Evolutionary conservation across 495 filamentous ascomycete genomes (phyloP), one percentile per base, ranked within the genome.

Genomic region (Penicillium waksmanii): DNA sequence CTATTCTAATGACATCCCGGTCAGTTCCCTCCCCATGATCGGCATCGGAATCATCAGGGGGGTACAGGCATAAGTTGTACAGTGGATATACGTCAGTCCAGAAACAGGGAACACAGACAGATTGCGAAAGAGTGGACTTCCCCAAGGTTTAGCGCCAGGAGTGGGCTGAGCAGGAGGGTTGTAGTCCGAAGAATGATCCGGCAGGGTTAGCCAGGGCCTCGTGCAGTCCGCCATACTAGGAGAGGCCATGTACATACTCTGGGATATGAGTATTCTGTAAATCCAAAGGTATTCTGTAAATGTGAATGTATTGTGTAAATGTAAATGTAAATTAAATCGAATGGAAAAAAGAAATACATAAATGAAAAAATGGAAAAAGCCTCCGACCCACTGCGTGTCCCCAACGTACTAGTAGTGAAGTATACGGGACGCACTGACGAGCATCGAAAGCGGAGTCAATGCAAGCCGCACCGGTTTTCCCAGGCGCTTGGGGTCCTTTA

Each of bases 351-450:
- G 18, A 10, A 1, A 21, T 50, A 54, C n/a, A n/a, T n/a, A 50
- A 51, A 46, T 25, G 36, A 53, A 55, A 40, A 48, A 53, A 48
- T 51, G 53, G 57, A 55, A 55, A 44, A 44, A 19, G n/a, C 57
- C 40, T 18, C 18, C 38, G 55, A 36, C 62, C 62, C 62, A 61
- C 62, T 56, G 61, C 62, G 62, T 64, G 62, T 44, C 53, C 62
- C 57, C 34, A 64, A 59, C 47, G 34, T 23, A 49, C n/a, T n/a
- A n/a, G n/a, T n/a, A n/a, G n/a, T n/a, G n/a, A 7, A 55, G 31
- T 66, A 60, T 66, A 63, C 57, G 59, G 55, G 52, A 63, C 64
- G 64, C 64, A 66, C 64, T 65, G 64, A 56, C 61, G 50, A 61
- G 49, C 27, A 68, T 66, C 54, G 48, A 55, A 64, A 44, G 65